A percentile compares a stretch with the other conserved stretches of the same genome.
phyloP scores from a whole-genome alignment of 2,329 filamentous ascomycete genomes.

The Hymenoscyphus repandus region DNA sequence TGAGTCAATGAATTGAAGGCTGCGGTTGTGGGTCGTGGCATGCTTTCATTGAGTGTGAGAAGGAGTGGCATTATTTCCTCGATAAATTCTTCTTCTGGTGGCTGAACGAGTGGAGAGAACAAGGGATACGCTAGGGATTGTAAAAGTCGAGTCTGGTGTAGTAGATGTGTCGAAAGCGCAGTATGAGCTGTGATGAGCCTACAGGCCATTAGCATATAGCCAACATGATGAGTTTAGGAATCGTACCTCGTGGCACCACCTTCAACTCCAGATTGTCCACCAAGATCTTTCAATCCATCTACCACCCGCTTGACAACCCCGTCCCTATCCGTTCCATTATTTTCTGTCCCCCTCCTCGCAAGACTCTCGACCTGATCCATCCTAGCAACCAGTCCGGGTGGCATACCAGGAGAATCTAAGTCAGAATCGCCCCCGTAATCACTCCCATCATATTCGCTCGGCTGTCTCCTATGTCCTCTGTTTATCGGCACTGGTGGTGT shows the following conservation, averaged over 20 bases:
- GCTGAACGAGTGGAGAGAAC: constrained; percentile 61
- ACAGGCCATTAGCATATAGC: constrained; percentile 13
- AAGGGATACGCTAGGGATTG: constrained; percentile 68
- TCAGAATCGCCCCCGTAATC: constrained; percentile 71
- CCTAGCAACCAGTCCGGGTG: constrained; percentile 59
- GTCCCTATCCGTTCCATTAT: constrained; percentile 59
- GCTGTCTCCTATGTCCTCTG: constrained; percentile 43
- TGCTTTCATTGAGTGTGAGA: constrained; percentile 56
- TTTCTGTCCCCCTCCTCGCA: constrained; percentile 60
- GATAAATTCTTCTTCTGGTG: constrained; percentile 59
- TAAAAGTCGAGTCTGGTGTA: constrained; percentile 69
- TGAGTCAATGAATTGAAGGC: constrained; percentile 62
- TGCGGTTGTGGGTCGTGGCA: constrained; percentile 59
- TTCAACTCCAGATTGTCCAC: constrained; percentile 67
- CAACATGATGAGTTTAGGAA: not conserved
- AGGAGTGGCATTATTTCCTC: constrained; percentile 67
- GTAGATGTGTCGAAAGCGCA: constrained; percentile 67
- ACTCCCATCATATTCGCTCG: constrained; percentile 64
- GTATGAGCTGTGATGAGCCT: constrained; percentile 73
- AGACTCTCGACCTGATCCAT: constrained; percentile 70
- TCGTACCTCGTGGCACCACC: constrained; percentile 64
- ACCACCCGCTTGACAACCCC: constrained; percentile 64
- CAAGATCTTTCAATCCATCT: constrained; percentile 65
- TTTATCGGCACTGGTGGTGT: constrained; percentile 21
- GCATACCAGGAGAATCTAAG: constrained; percentile 63